Base-by-base conservation (phyloP, 163 green algal genomes). In the Scenedesmus sp. region DNA sequence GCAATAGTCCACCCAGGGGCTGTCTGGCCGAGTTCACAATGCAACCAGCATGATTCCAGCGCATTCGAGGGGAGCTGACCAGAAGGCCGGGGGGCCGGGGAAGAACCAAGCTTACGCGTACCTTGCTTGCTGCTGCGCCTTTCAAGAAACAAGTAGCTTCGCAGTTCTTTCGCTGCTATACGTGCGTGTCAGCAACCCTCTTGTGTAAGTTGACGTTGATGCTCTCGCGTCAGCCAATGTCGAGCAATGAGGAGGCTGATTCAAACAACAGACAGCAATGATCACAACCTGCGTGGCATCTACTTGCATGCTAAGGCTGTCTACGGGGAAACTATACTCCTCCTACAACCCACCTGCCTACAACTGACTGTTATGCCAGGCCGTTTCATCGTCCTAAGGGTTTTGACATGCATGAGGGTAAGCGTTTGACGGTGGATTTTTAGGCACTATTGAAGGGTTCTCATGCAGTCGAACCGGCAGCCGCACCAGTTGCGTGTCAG, bases 131-230 rank as follows among this genome's bases (percentile, higher is more conserved):
- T 18, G 30, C 16, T 30, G 2, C 65, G 65, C 9, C 40, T 1
- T 4, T 76, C 24, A n/a, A 18, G 65, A 40, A 40, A 3, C 30
- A 40, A 18, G 9, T 18, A 16, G 9, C 6, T 76, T 30, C 65
- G 37, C 16, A 24, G 9, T 76, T 76, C 30, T 18, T 76, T 22
- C 30, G 6, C 30, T 76, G 65, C 65, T 76, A 30, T 37, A 30
- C 65, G 30, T 76, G 65, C 9, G 5, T 72, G 59, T 76, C 30
- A 37, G 65, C 65, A 76, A 76, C 30, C n/a, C n/a, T 40, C 65
- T 76, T 76, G 65, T 40, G 65, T n/a, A 37, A 76, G 65, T 76
- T 76, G 65, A 76, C 65, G 65, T 76, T 40, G 65, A 76, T 76
- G 65, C 26, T 76, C 26, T 76, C 65, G 30, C 65, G 65, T 76